A percentile compares a stretch with the other conserved stretches of the same genome.
Conservation (phyloP, 192 early-diverging fungal genomes). For the Umbelopsis isabellina region DNA sequence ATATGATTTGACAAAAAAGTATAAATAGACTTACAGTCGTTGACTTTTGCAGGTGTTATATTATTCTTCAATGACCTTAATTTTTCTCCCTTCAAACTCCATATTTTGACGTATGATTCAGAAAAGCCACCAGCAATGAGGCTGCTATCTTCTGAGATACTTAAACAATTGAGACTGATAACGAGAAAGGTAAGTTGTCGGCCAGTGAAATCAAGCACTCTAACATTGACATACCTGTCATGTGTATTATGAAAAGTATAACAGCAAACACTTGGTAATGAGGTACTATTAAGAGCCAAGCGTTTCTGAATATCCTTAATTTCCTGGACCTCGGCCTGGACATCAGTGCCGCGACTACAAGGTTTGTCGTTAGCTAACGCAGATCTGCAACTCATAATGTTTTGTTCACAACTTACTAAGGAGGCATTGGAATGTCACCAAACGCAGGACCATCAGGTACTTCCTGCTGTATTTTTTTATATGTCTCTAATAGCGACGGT, state of each 20-base stretch:
- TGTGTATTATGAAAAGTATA: slow-evolving; percentile 97
- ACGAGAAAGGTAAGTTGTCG: neutral
- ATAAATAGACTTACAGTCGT: slow-evolving; percentile 43
- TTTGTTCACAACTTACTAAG: slow-evolving; percentile 52
- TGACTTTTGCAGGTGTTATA: slow-evolving; percentile 60
- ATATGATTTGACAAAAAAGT: no score
- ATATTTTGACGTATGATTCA: slow-evolving; percentile 92
- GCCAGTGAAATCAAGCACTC: neutral
- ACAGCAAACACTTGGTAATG: slow-evolving; percentile 88
- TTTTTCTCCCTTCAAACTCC: slow-evolving; percentile 84
- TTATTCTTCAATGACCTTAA: slow-evolving; percentile 65
- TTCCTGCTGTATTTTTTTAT: slow-evolving; percentile 67
- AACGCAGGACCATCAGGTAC: slow-evolving; percentile 59
- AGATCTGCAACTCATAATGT: neutral
- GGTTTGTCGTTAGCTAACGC: neutral
- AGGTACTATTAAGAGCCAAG: slow-evolving; percentile 62
- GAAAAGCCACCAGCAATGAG: slow-evolving; percentile 89
- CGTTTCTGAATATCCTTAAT: slow-evolving; percentile 80
- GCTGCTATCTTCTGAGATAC: slow-evolving; percentile 78
- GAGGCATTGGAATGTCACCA: slow-evolving; percentile 71
- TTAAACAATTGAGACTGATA: slow-evolving; percentile 79
- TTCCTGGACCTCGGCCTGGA: slow-evolving; percentile 75
- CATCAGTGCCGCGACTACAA: slow-evolving; percentile 76
- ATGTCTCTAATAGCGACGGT: slow-evolving; percentile 54
- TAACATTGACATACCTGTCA: slow-evolving; percentile 51